A percentile compares a stretch with the other conserved stretches of the same genome.
These are phyloP conservation scores for Lactarius trivialis DNA, from an alignment of 768 basidiomycete genomes.

Conservation along the genomic window DNA sequence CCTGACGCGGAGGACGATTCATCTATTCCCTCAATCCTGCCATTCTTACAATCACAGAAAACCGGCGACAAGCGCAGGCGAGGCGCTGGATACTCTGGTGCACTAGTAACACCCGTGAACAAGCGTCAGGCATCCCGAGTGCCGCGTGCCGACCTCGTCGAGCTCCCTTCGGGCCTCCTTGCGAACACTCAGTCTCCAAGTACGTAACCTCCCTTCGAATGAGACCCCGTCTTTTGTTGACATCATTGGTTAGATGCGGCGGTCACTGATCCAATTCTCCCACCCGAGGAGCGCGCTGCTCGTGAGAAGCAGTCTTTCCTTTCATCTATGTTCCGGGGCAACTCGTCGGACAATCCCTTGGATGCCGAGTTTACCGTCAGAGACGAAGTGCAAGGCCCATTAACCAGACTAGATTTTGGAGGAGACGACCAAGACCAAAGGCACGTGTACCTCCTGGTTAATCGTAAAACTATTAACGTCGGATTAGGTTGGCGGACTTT, in stretches of 20 bases:
- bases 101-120: constrained; percentile 3
- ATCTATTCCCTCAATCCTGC: background rate
- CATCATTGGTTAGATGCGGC: constrained; percentile 2
- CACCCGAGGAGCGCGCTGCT: constrained; percentile 8
- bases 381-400: constrained; percentile 44
- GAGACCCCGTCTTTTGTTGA: background rate
- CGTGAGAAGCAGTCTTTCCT: constrained; percentile 6
- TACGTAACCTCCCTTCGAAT: background rate
- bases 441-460: constrained; percentile 27
- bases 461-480: background rate
- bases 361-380: constrained; percentile 36
- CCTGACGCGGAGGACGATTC: background rate
- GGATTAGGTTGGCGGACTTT: constrained; percentile 51
- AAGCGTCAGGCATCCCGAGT: constrained; percentile 6
- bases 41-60: background rate
- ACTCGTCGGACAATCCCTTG: background rate
- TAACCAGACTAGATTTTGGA: constrained; percentile 48
- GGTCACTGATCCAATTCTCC: constrained; percentile 5
- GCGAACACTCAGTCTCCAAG: constrained; percentile 15
- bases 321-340: background rate
- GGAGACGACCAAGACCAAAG: constrained; percentile 50
- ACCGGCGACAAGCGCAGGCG: constrained; percentile 14
- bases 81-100: background rate
- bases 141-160: background rate
- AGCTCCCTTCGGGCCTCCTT: constrained; percentile 17